Base-by-base conservation (phyloP, 371 early-diverging fungal genomes). In the Mortierella sp. region DNA sequence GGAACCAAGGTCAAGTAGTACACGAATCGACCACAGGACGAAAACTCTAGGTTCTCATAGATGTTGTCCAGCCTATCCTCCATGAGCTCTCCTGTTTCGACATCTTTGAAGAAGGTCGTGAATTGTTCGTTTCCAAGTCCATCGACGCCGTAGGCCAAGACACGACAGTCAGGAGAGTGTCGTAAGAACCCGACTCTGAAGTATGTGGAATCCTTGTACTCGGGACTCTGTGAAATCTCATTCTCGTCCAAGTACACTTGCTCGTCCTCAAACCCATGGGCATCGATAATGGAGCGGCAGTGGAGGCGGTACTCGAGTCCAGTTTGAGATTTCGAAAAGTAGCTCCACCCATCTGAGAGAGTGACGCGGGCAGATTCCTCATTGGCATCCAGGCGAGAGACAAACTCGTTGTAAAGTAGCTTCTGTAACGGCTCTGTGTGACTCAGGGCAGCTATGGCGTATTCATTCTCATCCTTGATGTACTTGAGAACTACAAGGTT, bases 211-310 rank as follows among this genome's bases (percentile, higher is more conserved):
- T 85, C 77, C 54, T 56, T 28, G 44, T 25, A 73, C 41, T 73
- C 73, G 7, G 67, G 67, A 16, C 67, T 73, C 10, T 57, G 62
- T 3, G 85, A 84, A 28, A 88, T 60, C 54, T 62, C 79, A 61
- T 88, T 88, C 54, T 88, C 88, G 66, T 88, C 83, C 49, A 88
- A 55, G 58, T 84, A 85, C 1, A 82, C 80, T 8, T 85, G 80
- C n/a, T 78, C 81, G 21, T 57, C 49, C 0, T 59, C 67, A 19
- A 40, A 50, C 3, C 48, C 57, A 51, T 45, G 37, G 3, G 52
- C 22, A 28, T 17, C 56, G 41, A 61, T 3, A 41, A 77, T 82
- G 3, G 77, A 57, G 4, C 69, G 79, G 54, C 88, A 87, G 43
- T 88, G 88, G 14, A 82, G 55, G 2, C 81, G 68, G 66, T 88